Evolutionary conservation across 306 rosid genomes (phyloP), one percentile per base, ranked within the genome.

Genomic region (Crotalaria pallida): DNA sequence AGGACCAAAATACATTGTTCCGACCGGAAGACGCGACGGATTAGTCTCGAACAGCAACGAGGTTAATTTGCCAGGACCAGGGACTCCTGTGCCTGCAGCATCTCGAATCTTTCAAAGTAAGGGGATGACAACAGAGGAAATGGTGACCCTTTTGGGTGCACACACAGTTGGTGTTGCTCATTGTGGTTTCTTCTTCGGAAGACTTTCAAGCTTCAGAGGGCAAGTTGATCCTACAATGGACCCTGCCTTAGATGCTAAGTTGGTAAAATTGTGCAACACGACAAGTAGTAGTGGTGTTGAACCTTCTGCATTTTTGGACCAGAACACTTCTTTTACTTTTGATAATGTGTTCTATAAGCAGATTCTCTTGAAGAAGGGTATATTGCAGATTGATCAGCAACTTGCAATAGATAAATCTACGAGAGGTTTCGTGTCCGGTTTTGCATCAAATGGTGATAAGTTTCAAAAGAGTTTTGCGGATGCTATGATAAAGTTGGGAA

Each of bases 81-180:
- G 53, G 1, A 17, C 17, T 43, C 43, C 74, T 0, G 58, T 76
- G 12, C 6, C 50, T 3, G n/a, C 3, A 0, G 69, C 76, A 1
- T 33, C 10, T 52, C 11, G 19, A 36, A 15, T 6, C 19, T 21
- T 84, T 84, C 58, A 38, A 36, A 0, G 12, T 18, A 78, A 67
- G 22, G 60, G 68, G 2, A 10, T 84, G 15, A 71, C 77, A 6
- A 16, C 44, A 31, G 36, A 52, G 2, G 80, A 81, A 10, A 84
- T 84, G 85, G 81, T 78, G 4, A 81, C 81, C 19, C 80, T 81
- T 36, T 47, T 81, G 22, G 88, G 88, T 13, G 85, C 80, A 15
- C 88, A 81, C 34, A 81, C 86, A 0, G 82, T 84, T 49, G 88
- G 86, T 27, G 62, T 70, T 10, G 76, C 71, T 0, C 85, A 77